Percentiles rank a stretch among this genome's conserved stretches.
Conservation (phyloP, 2,329 filamentous ascomycete species). For the Neonectria punicea region DNA sequence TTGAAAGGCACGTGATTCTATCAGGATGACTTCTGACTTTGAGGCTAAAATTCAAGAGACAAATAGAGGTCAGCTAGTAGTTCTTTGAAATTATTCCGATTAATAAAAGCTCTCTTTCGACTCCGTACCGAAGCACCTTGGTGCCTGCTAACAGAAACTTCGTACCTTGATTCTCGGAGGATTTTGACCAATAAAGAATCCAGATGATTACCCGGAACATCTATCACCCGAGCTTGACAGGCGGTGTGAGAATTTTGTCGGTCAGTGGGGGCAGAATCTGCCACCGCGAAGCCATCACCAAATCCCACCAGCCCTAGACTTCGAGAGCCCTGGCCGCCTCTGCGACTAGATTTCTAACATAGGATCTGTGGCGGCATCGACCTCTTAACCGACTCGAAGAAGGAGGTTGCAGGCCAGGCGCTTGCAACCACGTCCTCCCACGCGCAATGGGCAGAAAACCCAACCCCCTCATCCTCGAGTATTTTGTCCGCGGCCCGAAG, state of each 20-base stretch:
- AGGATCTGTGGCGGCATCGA: slow-evolving; percentile 31
- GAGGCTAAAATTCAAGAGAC: too few species aligned
- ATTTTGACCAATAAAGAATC: slow-evolving; percentile 26
- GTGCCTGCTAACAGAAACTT: too few species aligned
- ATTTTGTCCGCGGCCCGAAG: slow-evolving; percentile 88
- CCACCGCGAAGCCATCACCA: slow-evolving; percentile 42
- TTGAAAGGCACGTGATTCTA: background rate
- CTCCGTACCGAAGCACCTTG: too few species aligned
- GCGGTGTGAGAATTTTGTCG: slow-evolving; percentile 57
- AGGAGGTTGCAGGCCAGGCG: slow-evolving; percentile 42
- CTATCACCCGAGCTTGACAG: slow-evolving; percentile 38
- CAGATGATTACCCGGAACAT: slow-evolving; percentile 33
- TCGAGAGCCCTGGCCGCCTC: slow-evolving; percentile 16
- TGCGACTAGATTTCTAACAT: slow-evolving; percentile 27
- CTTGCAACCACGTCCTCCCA: slow-evolving; percentile 37
- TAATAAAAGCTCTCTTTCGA: too few species aligned
- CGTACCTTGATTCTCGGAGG: background rate
- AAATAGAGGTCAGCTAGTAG: too few species aligned
- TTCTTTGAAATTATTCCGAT: background rate
- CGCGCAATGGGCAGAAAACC: slow-evolving; percentile 81
- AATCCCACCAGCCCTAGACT: slow-evolving; percentile 35
- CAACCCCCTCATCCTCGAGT: slow-evolving; percentile 86
- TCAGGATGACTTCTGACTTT: background rate
- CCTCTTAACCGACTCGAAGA: slow-evolving; percentile 29
- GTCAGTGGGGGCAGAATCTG: slow-evolving; percentile 54